A percentile compares a stretch with the other conserved stretches of the same genome.
Conservation (phyloP, 495 filamentous ascomycete genomes). For the Chaetomium fimeti region DNA sequence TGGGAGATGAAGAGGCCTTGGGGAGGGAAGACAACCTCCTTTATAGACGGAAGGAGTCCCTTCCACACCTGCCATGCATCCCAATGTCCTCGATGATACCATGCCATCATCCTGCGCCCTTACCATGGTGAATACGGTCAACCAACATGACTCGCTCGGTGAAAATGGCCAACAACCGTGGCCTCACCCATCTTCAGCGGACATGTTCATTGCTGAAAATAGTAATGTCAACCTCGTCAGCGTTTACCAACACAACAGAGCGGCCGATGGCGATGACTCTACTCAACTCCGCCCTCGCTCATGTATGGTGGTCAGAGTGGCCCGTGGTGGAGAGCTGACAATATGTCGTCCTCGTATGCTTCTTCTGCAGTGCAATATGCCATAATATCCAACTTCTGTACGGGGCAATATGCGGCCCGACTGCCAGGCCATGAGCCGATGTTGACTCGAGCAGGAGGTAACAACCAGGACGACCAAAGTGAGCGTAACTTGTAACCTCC, state of each 20-base stretch:
- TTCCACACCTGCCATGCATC: background rate
- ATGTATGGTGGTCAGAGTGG: background rate
- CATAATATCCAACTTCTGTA: background rate
- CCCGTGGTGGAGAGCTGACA: background rate
- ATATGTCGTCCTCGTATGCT: slow-evolving; percentile 4
- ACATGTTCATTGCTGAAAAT: background rate
- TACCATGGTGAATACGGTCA: background rate
- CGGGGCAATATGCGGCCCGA: background rate
- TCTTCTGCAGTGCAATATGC: background rate
- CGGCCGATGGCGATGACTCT: background rate
- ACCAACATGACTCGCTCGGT: background rate
- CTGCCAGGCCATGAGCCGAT: background rate
- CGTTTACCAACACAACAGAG: background rate
- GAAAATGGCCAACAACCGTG: background rate
- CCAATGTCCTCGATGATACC: background rate
- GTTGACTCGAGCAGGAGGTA: background rate
- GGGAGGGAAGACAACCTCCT: background rate
- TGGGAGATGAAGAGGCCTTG: background rate
- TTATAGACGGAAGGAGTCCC: slow-evolving; percentile 1
- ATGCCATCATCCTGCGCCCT: background rate
- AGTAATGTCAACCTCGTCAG: background rate
- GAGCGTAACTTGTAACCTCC: too few relatives aligned
- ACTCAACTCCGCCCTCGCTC: background rate
- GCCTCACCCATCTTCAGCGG: background rate
- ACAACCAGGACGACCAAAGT: background rate